Evolutionary conservation across 371 early-diverging fungal genomes (phyloP).

Genomic region (Saksenaea oblongispora): DNA sequence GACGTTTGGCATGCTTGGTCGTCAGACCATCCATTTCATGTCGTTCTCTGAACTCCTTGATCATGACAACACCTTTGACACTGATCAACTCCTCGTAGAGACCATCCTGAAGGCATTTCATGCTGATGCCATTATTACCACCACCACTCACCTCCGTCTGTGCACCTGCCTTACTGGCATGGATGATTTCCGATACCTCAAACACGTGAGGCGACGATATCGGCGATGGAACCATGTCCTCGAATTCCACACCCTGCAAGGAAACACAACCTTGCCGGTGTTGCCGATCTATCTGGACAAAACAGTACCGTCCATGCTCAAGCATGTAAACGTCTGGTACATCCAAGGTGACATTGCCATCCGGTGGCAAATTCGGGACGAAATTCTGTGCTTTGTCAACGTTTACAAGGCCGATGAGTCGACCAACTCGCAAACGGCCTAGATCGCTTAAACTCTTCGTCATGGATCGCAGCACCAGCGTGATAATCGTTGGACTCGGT

Average conservation of each 20-base stretch:
- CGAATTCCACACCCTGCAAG: background rate
- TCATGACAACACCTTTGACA: slow-evolving; percentile 23
- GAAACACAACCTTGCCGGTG: background rate
- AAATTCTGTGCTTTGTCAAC: background rate
- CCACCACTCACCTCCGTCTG: background rate
- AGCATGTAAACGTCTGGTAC: background rate
- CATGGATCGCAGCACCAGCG: background rate
- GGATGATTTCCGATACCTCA: background rate
- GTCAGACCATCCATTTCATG: background rate
- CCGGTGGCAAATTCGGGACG: background rate
- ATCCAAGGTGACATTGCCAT: background rate
- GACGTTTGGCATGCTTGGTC: background rate
- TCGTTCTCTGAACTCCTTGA: slow-evolving; percentile 22
- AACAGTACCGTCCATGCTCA: background rate
- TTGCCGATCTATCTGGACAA: background rate
- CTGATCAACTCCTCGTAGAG: slow-evolving; percentile 7
- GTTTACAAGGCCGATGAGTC: background rate
- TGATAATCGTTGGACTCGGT: background rate
- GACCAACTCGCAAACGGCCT: slow-evolving; percentile 5
- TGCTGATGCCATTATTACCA: background rate
- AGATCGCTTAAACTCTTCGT: slow-evolving; percentile 2
- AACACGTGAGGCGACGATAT: background rate
- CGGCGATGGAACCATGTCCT: background rate
- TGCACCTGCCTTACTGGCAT: no score
- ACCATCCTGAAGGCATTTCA: background rate